These are phyloP conservation scores for Stagonosporopsis tanaceti DNA, from an alignment of 2,329 filamentous ascomycete genomes.

Conservation along the genomic window DNA sequence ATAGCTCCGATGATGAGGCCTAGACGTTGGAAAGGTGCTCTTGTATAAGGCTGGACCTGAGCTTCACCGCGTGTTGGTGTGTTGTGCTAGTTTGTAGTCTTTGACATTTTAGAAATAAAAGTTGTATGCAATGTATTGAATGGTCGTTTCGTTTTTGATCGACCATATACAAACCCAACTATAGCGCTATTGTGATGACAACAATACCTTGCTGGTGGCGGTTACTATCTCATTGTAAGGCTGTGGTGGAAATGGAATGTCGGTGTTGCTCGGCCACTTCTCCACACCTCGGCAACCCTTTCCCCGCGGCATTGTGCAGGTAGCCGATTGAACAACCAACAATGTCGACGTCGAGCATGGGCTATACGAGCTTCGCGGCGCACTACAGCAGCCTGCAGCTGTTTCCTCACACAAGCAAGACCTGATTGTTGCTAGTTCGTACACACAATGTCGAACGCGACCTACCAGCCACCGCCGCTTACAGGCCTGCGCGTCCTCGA, in stretches of 20 bases:
- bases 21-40: neutral
- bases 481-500: slow-evolving; percentile 69
- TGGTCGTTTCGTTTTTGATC: neutral
- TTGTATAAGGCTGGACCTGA: neutral
- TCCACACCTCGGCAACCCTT: slow-evolving; percentile 42
- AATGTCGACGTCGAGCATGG: slow-evolving; percentile 44
- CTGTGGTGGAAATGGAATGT: neutral
- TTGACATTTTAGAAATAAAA: neutral
- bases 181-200: neutral
- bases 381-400: neutral
- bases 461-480: slow-evolving; percentile 58
- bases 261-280: neutral
- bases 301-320: slow-evolving; percentile 40
- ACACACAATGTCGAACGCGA: slow-evolving; percentile 30
- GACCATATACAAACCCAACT: too few relatives aligned
- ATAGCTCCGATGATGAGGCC: neutral
- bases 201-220: neutral
- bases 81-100: neutral
- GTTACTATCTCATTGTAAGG: neutral
- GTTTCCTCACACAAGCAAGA: neutral
- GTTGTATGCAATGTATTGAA: too few relatives aligned
- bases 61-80: neutral
- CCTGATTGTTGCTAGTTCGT: neutral
- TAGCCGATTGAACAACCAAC: slow-evolving; percentile 37
- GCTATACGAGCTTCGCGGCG: neutral